A percentile compares a stretch with the other conserved stretches of the same genome.
Evolutionary conservation across 2,329 filamentous ascomycete genomes (phyloP).

Genomic region (Dothistroma septosporum): DNA sequence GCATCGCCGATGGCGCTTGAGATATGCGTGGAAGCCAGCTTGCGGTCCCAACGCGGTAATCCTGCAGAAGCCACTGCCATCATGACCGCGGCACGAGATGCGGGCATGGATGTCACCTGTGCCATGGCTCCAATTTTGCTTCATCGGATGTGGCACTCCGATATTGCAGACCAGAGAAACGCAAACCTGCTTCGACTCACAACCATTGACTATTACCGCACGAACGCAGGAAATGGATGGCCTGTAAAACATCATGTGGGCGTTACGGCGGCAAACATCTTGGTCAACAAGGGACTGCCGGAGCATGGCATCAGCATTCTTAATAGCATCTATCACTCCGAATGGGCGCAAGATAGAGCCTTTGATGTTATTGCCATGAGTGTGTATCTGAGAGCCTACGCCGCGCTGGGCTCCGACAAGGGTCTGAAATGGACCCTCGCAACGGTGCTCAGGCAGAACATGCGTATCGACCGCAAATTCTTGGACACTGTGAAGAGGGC

Average conservation of each 20-base stretch:
- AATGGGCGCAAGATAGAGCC: slow-evolving; percentile 20
- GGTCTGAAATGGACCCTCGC: slow-evolving; percentile 28
- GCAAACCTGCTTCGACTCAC: slow-evolving; percentile 18
- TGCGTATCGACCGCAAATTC: slow-evolving; percentile 30
- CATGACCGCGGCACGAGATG: slow-evolving; percentile 24
- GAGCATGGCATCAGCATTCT: slow-evolving; percentile 30
- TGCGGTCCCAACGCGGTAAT: slow-evolving; percentile 25
- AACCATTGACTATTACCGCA: slow-evolving; percentile 31
- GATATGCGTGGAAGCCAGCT: slow-evolving; percentile 30
- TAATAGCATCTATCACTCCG: slow-evolving; percentile 24
- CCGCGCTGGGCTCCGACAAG: slow-evolving; percentile 11
- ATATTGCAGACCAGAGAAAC: slow-evolving; percentile 10
- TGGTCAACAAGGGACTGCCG: slow-evolving; percentile 27
- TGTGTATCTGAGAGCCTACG: slow-evolving; percentile 32
- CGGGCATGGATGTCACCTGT: slow-evolving; percentile 30
- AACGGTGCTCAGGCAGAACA: slow-evolving; percentile 26
- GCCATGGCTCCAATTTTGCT: slow-evolving; percentile 30
- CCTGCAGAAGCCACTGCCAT: slow-evolving; percentile 20
- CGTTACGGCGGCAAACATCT: slow-evolving; percentile 28
- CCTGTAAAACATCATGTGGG: slow-evolving; percentile 28
- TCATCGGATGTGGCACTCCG: slow-evolving; percentile 23
- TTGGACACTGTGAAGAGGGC: slow-evolving; percentile 11
- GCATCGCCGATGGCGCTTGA: slow-evolving; percentile 27
- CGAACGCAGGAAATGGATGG: slow-evolving; percentile 28
- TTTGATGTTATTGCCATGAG: slow-evolving; percentile 32